Evolutionary conservation across 371 early-diverging fungal genomes (phyloP).

Genomic region (Zopfochytrium polystomum): DNA sequence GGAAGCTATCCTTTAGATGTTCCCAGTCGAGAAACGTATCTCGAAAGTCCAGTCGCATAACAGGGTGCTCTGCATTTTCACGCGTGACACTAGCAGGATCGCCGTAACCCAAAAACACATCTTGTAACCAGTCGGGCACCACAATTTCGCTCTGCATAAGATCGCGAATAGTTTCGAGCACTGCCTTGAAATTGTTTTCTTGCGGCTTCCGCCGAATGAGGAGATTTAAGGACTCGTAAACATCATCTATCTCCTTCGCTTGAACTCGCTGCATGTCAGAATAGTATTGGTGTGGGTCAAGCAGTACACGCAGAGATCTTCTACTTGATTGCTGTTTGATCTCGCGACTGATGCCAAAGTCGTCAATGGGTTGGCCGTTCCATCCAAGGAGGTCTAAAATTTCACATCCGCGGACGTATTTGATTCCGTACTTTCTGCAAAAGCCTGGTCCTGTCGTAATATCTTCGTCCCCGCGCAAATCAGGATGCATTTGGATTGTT

Average conservation of each 20-base stretch:
- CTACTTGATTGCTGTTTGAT: background rate
- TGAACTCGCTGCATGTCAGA: constrained; percentile 35
- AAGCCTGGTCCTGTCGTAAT: constrained; percentile 31
- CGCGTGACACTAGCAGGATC: constrained; percentile 78
- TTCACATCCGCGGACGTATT: constrained; percentile 82
- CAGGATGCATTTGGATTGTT: constrained; percentile 59
- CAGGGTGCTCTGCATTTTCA: constrained; percentile 50
- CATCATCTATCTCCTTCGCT: constrained; percentile 48
- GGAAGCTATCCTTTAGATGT: constrained; percentile 73
- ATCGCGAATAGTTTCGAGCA: constrained; percentile 83
- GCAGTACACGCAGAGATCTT: constrained; percentile 70
- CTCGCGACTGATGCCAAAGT: constrained; percentile 1
- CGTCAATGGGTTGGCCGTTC: constrained; percentile 55
- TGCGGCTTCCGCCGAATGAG: constrained; percentile 80
- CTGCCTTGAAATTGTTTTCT: constrained; percentile 90
- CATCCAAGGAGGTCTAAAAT: constrained; percentile 71
- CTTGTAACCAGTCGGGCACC: constrained; percentile 88
- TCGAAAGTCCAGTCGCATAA: constrained; percentile 65
- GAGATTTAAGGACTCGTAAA: constrained; percentile 82
- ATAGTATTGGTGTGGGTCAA: constrained; percentile 87
- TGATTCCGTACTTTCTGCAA: constrained; percentile 69
- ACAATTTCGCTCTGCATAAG: constrained; percentile 71
- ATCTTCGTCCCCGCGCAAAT: constrained; percentile 17
- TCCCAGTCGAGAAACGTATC: constrained; percentile 84
- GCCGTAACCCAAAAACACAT: constrained; percentile 90